Conservation (phyloP, 495 filamentous ascomycete genomes). For the Neurospora sp. region DNA sequence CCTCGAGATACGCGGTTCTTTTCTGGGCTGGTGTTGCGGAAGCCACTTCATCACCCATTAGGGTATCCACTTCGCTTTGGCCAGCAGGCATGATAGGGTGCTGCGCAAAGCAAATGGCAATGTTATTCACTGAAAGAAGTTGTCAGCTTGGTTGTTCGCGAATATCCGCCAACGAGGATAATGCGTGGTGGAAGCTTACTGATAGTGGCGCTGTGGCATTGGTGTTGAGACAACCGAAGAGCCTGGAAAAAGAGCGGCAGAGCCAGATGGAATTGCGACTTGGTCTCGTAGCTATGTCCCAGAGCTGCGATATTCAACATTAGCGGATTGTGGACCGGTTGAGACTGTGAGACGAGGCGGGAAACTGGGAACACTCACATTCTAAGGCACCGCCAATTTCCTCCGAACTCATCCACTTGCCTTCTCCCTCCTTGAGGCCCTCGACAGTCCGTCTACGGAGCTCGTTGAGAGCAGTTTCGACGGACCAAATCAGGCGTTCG, state of each 20-base stretch:
- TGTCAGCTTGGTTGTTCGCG: not conserved
- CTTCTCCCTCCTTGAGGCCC: constrained; percentile 51
- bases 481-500: constrained; percentile 65
- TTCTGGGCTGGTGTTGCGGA: constrained; percentile 26
- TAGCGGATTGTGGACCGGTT: constrained; percentile 4
- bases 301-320: constrained; percentile 41
- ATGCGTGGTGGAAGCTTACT: constrained; percentile 34
- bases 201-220: constrained; percentile 57
- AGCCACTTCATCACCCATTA: constrained; percentile 16
- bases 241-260: constrained; percentile 84
- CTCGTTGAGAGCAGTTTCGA: constrained; percentile 72
- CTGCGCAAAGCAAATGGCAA: constrained; percentile 56
- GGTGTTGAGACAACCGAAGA: constrained; percentile 58
- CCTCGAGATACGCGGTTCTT: constrained; percentile 44
- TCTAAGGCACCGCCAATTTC: constrained; percentile 66
- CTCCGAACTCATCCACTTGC: constrained; percentile 62
- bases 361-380: constrained; percentile 29
- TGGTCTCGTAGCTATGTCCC: constrained; percentile 58
- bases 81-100: constrained; percentile 35
- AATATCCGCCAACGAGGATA: not conserved
- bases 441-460: constrained; percentile 52
- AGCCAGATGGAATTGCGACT: constrained; percentile 64
- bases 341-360: not conserved
- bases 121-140: constrained; percentile 53
- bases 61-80: constrained; percentile 26